These are phyloP conservation scores for Rhodotorula sp. DNA, from an alignment of 1,284 basidiomycete species.

Conservation along the genomic window DNA sequence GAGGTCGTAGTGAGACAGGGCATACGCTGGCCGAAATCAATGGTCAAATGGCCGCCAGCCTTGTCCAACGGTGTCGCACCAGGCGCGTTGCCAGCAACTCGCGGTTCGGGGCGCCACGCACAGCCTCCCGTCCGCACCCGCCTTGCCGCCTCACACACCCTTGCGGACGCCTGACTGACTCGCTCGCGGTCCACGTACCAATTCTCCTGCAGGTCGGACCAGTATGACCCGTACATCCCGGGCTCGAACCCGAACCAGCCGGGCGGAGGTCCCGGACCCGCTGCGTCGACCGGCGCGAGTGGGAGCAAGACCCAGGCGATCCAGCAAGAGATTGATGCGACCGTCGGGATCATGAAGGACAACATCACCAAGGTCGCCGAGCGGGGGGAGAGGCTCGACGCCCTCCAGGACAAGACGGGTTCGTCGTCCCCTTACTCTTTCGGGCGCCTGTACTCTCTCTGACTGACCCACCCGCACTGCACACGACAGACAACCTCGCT, in stretches of 20 bases:
- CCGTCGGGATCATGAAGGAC: constrained; percentile 94
- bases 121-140: not conserved
- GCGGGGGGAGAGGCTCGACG: constrained; percentile 88
- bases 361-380: constrained; percentile 96
- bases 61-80: too few relatives aligned
- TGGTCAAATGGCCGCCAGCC: too few relatives aligned
- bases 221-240: constrained; percentile 93
- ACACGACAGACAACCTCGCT: constrained; percentile 80
- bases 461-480: not conserved
- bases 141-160: not conserved
- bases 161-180: not conserved
- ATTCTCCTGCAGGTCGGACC: constrained; percentile 55
- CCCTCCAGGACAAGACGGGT: constrained; percentile 98
- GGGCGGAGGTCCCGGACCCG: constrained; percentile 11
- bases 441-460: too few relatives aligned
- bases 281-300: constrained; percentile 7
- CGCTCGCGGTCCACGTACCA: not conserved
- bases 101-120: not conserved
- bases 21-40: too few relatives aligned
- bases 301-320: constrained; percentile 74
- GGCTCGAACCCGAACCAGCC: constrained; percentile 50
- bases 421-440: constrained; percentile 44
- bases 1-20: too few relatives aligned
- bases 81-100: too few relatives aligned
- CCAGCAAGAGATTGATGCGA: constrained; percentile 90